Conservation (phyloP, 345 rosid species). For the Citrus sp. region DNA sequence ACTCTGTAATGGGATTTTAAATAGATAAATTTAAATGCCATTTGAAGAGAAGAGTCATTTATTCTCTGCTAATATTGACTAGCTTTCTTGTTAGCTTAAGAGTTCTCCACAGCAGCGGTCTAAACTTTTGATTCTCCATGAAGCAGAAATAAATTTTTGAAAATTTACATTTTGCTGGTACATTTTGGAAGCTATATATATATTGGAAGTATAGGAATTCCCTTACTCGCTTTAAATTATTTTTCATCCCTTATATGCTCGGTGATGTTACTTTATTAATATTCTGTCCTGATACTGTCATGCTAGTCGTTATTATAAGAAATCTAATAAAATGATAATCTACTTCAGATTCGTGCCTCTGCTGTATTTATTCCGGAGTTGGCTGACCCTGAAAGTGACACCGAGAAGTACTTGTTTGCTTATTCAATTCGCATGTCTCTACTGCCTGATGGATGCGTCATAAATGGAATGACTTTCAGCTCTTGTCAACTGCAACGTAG, state of each 20-base stretch:
- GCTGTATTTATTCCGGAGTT: constrained; percentile 76
- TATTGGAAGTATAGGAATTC: not conserved
- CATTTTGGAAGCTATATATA: not conserved
- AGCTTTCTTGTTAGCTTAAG: not conserved
- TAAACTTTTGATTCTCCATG: not conserved
- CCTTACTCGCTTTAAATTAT: not conserved
- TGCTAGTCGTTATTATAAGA: not conserved
- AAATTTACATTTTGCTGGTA: not conserved
- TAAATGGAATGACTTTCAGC: constrained; percentile 48
- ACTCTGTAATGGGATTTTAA: not conserved
- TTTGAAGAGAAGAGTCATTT: not conserved
- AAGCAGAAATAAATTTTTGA: not conserved
- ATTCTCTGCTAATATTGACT: not conserved
- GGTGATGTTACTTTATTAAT: not conserved
- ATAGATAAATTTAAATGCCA: not conserved
- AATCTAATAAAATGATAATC: not conserved
- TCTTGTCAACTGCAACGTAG: constrained; percentile 72
- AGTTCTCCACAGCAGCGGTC: not conserved
- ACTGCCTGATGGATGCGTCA: constrained; percentile 59
- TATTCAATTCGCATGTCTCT: constrained; percentile 90
- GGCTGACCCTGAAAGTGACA: constrained; percentile 27
- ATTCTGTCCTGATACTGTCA: not conserved
- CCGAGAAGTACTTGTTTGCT: constrained; percentile 42
- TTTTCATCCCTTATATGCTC: not conserved
- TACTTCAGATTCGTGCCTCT: constrained; percentile 68